Evolutionary conservation across 2,329 filamentous ascomycete genomes (phyloP).

Genomic region (Aspergillus bombycis): DNA sequence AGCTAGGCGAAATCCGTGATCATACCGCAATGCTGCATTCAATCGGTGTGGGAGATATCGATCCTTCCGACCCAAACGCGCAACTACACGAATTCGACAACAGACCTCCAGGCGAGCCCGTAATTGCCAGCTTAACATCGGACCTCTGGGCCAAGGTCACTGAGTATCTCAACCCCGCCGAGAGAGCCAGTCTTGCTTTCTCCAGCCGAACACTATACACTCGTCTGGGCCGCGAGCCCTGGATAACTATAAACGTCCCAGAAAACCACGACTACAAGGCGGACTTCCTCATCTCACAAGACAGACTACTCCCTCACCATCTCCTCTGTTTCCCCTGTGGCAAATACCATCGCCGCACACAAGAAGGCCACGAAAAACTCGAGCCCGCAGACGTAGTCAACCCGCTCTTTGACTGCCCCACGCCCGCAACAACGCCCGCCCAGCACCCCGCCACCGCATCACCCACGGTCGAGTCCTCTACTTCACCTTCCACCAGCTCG

Average conservation of each 20-base stretch:
- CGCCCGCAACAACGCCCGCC: conserved; percentile 50
- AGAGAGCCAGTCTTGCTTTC: conserved; percentile 54
- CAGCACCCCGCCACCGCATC: conserved; percentile 56
- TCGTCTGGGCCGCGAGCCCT: conserved; percentile 47
- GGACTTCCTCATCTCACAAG: conserved; percentile 56
- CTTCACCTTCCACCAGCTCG: conserved; percentile 63
- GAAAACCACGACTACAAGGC: conserved; percentile 51
- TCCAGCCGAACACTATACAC: conserved; percentile 51
- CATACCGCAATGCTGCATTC: conserved; percentile 42
- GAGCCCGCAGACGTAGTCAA: conserved; percentile 58
- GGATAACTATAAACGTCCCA: conserved; percentile 43
- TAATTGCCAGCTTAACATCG: conserved; percentile 50
- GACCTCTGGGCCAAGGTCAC: conserved; percentile 52
- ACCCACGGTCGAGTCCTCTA: conserved; percentile 59
- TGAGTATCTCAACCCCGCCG: conserved; percentile 47
- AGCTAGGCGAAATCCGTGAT: conserved; percentile 41
- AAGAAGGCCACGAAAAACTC: conserved; percentile 57
- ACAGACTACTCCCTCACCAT: conserved; percentile 56
- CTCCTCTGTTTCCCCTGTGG: conserved; percentile 63
- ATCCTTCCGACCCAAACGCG: conserved; percentile 22
- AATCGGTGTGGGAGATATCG: conserved; percentile 35
- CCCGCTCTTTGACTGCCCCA: conserved; percentile 61
- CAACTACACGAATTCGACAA: conserved; percentile 21
- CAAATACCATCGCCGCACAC: conserved; percentile 57
- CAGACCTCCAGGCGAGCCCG: conserved; percentile 41